Base-by-base conservation (phyloP, 176 grass and related monocot species). In the Hsuehochloa calcarea region DNA sequence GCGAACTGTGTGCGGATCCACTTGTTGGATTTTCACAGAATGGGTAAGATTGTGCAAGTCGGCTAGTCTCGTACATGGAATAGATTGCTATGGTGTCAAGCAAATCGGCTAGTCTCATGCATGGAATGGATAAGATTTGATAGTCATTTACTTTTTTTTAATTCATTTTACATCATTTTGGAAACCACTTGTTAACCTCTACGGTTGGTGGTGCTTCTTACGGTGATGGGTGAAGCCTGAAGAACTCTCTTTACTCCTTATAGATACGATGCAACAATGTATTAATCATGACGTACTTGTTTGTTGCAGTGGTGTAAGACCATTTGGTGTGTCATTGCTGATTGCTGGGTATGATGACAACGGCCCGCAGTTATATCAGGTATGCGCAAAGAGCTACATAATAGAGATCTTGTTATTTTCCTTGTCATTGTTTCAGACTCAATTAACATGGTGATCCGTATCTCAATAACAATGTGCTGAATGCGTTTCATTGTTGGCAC, bases 281-380 rank as follows among this genome's bases (percentile, higher is more conserved):
- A 23, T 44, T 72, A 86, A n/a, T 75, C 44, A 65, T 75, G 37
- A 27, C 45, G 15, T 12, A 17, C 15, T 89, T 68, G 27, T 86
- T 88, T 70, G 6, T 89, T 84, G 78, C 82, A 98, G 96, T 85
- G 96, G 96, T 89, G 96, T 98, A 76, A 94, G 93, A 80, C 96
- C 96, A 78, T 98, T 98, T 86, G 93, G 96, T 85, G 93, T 98
- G 70, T 98, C 93, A 6, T 69, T 98, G 64, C 64, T 95, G 70
- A 90, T 98, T 87, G 93, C 96, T 84, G 96, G 96, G 56, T 98
- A 92, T 79, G 96, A 98, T 73, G 96, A 98, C 78, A 95, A 95
- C 84, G 96, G 96, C 29, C 96, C 96, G 5, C 96, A 95, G 77
- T 58, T 98, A 72, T 98, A 95, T 78, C 96, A 98, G 91, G 96